phyloP scores from a whole-genome alignment of 495 filamentous ascomycete species.

The Trichoderma parareesei region DNA sequence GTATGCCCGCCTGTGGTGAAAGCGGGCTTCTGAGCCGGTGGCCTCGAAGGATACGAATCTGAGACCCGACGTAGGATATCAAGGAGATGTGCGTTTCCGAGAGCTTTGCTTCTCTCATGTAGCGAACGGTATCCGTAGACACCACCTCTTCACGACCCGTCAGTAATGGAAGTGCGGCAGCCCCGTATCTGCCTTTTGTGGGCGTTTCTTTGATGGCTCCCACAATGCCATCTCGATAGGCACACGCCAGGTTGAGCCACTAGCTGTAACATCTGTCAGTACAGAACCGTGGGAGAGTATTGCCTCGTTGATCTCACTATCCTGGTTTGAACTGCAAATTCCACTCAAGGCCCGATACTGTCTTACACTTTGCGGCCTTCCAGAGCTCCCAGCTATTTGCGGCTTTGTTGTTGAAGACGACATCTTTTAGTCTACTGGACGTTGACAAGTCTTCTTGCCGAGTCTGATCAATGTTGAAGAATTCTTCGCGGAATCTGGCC shows the following conservation, averaged over 20 bases:
- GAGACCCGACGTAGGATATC: constrained; percentile 28
- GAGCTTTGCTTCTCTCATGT: constrained; percentile 25
- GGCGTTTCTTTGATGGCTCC: constrained; percentile 24
- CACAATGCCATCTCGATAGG: constrained; percentile 39
- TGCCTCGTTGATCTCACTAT: constrained; percentile 20
- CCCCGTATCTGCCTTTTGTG: constrained; percentile 29
- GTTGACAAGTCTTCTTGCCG: constrained; percentile 24
- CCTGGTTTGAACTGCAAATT: constrained; percentile 25
- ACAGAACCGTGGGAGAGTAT: neutral
- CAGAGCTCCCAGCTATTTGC: constrained; percentile 19
- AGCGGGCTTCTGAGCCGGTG: constrained; percentile 33
- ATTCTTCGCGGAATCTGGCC: constrained; percentile 27
- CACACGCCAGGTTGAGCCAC: constrained; percentile 42
- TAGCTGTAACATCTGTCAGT: constrained; percentile 27
- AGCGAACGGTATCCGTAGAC: constrained; percentile 17
- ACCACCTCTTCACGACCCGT: constrained; percentile 33
- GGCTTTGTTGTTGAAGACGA: constrained; percentile 21
- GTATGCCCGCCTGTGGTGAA: constrained; percentile 36
- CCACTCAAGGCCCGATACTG: constrained; percentile 24
- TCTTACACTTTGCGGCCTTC: constrained; percentile 18
- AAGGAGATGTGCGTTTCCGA: constrained; percentile 31
- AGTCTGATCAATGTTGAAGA: constrained; percentile 33
- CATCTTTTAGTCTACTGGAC: constrained; percentile 26
- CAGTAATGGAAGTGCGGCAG: constrained; percentile 32
- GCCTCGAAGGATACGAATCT: constrained; percentile 38